Evolutionary conservation across 768 basidiomycete genomes (phyloP).

Genomic region (Russula emetica): DNA sequence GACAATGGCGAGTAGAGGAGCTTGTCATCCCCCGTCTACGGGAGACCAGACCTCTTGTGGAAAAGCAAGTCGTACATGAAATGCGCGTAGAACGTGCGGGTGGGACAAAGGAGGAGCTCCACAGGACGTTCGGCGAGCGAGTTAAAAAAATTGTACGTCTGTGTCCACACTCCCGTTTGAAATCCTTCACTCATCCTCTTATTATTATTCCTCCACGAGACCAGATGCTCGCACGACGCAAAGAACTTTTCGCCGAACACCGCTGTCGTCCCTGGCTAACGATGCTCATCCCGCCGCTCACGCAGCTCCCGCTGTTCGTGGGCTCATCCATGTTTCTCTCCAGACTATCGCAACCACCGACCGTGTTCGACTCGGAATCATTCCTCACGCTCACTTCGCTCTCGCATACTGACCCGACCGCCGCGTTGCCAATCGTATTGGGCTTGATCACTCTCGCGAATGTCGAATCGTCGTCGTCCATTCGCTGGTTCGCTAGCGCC

Average conservation of each 20-base stretch:
- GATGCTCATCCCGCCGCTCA: slow-evolving; percentile 55
- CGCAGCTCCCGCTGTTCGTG: slow-evolving; percentile 71
- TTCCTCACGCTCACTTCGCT: slow-evolving; percentile 71
- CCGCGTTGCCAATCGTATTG: slow-evolving; percentile 61
- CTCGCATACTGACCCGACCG: slow-evolving; percentile 66
- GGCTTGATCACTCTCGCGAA: slow-evolving; percentile 75
- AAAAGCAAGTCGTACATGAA: slow-evolving; percentile 18
- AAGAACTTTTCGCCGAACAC: slow-evolving; percentile 57
- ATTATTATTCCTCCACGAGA: neutral
- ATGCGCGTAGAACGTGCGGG: slow-evolving; percentile 18
- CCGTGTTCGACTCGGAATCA: slow-evolving; percentile 70
- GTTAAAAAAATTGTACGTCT: slow-evolving; percentile 24
- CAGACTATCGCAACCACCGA: slow-evolving; percentile 52
- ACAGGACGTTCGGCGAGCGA: slow-evolving; percentile 10
- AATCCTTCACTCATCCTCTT: neutral
- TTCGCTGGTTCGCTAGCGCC: slow-evolving; percentile 64
- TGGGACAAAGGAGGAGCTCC: slow-evolving; percentile 28
- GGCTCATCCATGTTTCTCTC: slow-evolving; percentile 56
- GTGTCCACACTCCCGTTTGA: neutral
- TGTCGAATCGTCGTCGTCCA: slow-evolving; percentile 55
- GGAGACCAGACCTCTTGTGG: slow-evolving; percentile 23
- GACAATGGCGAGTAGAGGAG: slow-evolving; percentile 31
- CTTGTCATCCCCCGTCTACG: slow-evolving; percentile 29
- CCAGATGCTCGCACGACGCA: slow-evolving; percentile 52
- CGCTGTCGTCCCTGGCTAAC: slow-evolving; percentile 55